Base-by-base conservation (phyloP, 306 rosid species). In the Ammopiptanthus mongolicus region DNA sequence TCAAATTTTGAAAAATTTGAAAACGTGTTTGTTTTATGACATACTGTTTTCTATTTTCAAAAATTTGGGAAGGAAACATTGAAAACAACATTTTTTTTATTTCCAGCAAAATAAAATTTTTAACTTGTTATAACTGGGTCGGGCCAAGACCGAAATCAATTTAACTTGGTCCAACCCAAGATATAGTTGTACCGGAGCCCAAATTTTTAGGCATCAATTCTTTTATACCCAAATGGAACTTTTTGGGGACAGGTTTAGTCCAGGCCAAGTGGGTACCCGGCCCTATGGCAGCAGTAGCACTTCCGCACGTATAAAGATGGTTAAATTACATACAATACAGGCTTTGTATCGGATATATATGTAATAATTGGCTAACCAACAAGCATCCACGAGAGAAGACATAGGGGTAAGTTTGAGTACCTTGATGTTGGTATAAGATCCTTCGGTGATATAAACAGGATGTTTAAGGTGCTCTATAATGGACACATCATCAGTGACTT, bases 381-480 rank as follows among this genome's bases (percentile, higher is more conserved):
- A 23, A 48, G 65, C 57, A 50, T 31, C 53, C 58, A 79, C 23
- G 37, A 36, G 39, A 77, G 50, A 76, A 50, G 25, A 39, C 19
- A 46, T 6, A 65, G 31, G 14, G 18, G 23, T 14, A 73, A 23
- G 21, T 52, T 73, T 66, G 57, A 65, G 33, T 87, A 92, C 99
- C 99, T 95, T 92, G 76, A 95, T 90, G 85, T 95, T 95, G 83
- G 97, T 92, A 80, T 95, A 95, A 75, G 96, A 89, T 78, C 99
- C 99, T 86, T 90, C 89, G 0, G 97, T 90, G 47, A 95, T 87
- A 53, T 77, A 90, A 67, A 95, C 99, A 13, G 97, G 97, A 78
- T 90, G 96, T 68, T 85, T 76, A 46, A 92, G 90, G 86, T 92
- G 86, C 85, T 95, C 97, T 2, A 95, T 96, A 3, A 95, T 95